Evolutionary conservation across 441 rosid genomes (phyloP), one percentile per base, ranked within the genome.

Genomic region (Populus hybrid): DNA sequence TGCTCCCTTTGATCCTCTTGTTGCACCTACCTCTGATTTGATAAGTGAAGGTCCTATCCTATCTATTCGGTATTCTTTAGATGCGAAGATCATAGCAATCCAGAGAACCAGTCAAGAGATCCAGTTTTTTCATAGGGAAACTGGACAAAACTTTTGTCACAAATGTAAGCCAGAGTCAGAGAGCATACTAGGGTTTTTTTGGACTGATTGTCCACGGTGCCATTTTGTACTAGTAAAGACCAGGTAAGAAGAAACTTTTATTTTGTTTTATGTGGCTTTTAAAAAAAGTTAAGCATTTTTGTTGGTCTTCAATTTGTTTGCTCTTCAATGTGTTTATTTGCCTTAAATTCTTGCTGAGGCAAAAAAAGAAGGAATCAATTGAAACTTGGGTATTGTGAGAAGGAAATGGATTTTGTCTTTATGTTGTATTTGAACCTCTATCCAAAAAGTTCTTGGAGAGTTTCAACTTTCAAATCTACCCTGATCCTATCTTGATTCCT

Each of bases 191-290:
- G 98, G 99, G 72, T 93, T 93, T 84, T 94, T 96, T 82, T 96
- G 98, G 98, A 92, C 97, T 21, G 99, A 96, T 85, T 93, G 97
- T 84, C 94, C 97, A 0, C 82, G 84, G 69, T 91, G 97, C 81
- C 92, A 96, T 83, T 86, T 96, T 79, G 98, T 92, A 23, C 82
- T 94, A 74, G 92, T 96, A 42, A 96, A 96, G 88, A 94, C 90
- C 83, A 96, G 99, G 99, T 96, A 75, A 76, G 76, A 68, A 71
- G 59, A 77, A 67, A 26, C 26, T 78, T 82, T 67, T 35, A 73
- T 33, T 75, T 29, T 77, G 65, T 29, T 64, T 79, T 72, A 9
- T 68, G 8, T 76, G 61, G 64, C 24, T 64, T 42, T 74, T 18
- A 61, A 73, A 53, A 50, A 28, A 28, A 35, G 21, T 6, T 10